These are phyloP conservation scores for Colletotrichum zoysiae DNA, from an alignment of 2,329 filamentous ascomycete genomes.

Conservation along the genomic window DNA sequence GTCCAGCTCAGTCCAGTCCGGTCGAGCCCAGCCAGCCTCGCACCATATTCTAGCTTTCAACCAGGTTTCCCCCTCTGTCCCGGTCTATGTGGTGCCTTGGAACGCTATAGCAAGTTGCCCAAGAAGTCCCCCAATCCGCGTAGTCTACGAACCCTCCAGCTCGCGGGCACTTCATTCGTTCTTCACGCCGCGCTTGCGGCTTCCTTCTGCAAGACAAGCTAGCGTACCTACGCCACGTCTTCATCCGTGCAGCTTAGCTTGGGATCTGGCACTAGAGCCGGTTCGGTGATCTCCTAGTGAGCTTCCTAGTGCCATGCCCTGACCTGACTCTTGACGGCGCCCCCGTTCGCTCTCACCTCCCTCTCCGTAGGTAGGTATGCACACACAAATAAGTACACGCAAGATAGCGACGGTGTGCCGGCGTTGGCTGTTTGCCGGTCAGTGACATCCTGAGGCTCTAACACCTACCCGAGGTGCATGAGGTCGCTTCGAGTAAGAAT, in stretches of 20 bases:
- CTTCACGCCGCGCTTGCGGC: constrained; percentile 32
- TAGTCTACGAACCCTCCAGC: constrained; percentile 2
- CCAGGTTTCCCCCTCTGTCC: constrained; percentile 1
- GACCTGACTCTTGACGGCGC: constrained; percentile 24
- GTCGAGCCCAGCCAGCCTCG: constrained; percentile 3
- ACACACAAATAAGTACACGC: neutral
- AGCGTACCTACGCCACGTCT: constrained; percentile 14
- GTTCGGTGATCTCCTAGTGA: constrained; percentile 7
- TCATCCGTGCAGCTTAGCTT: constrained; percentile 22
- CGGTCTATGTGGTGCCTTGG: neutral
- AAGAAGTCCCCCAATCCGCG: neutral
- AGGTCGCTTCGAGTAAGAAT: neutral
- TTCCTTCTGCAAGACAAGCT: constrained; percentile 17
- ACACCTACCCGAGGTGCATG: neutral
- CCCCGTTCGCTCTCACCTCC: constrained; percentile 6
- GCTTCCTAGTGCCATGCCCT: constrained; percentile 12
- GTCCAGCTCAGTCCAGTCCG: neutral
- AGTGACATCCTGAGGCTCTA: neutral
- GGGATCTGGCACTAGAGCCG: constrained; percentile 19
- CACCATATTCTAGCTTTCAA: neutral
- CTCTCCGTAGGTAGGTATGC: neutral
- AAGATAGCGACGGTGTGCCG: neutral
- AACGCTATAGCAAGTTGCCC: constrained; percentile 9
- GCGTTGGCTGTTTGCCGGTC: neutral
- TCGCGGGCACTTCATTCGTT: neutral